A percentile compares a stretch with the other conserved stretches of the same genome.
phyloP scores from a whole-genome alignment of 495 filamentous ascomycete genomes.

The Pseudomonodictys pantanalensis region DNA sequence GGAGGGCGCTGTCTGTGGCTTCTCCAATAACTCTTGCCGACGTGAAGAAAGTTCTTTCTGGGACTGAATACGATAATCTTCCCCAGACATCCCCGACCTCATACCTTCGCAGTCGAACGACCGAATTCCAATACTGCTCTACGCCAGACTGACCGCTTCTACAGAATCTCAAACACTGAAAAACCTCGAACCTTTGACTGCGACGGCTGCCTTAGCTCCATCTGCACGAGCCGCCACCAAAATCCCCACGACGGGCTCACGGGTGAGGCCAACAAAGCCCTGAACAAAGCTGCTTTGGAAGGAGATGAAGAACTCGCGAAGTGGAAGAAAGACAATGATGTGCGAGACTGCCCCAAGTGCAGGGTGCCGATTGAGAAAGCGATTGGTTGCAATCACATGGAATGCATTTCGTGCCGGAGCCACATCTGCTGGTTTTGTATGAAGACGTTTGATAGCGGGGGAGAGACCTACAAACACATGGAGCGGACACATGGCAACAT shows the following conservation, averaged over 20 bases:
- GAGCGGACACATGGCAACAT: constrained; percentile 3
- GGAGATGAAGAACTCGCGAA: constrained; percentile 16
- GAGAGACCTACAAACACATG: constrained; percentile 25
- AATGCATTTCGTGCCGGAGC: constrained; percentile 20
- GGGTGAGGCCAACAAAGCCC: constrained; percentile 16
- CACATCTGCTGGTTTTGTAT: constrained; percentile 36
- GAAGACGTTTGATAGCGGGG: constrained; percentile 12
- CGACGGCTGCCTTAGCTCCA: constrained; percentile 21
- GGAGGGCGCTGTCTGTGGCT: neutral
- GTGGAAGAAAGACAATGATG: constrained; percentile 25
- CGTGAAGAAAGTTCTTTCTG: neutral
- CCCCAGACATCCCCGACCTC: constrained; percentile 9
- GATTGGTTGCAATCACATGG: constrained; percentile 33
- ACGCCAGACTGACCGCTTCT: constrained; percentile 30
- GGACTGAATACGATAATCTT: constrained; percentile 6
- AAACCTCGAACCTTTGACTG: constrained; percentile 19
- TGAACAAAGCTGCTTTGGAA: constrained; percentile 1
- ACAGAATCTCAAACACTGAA: constrained; percentile 1
- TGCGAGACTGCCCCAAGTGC: constrained; percentile 30
- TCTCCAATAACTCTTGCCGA: constrained; percentile 2
- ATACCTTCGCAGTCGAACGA: constrained; percentile 20
- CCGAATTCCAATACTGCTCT: constrained; percentile 25
- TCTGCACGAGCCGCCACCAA: constrained; percentile 24
- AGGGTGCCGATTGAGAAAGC: constrained; percentile 23
- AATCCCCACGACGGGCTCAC: constrained; percentile 13